A percentile compares a stretch with the other conserved stretches of the same genome.
These are phyloP conservation scores for Fusarium coicis DNA, from an alignment of 2,329 filamentous ascomycete genomes.

Conservation along the genomic window DNA sequence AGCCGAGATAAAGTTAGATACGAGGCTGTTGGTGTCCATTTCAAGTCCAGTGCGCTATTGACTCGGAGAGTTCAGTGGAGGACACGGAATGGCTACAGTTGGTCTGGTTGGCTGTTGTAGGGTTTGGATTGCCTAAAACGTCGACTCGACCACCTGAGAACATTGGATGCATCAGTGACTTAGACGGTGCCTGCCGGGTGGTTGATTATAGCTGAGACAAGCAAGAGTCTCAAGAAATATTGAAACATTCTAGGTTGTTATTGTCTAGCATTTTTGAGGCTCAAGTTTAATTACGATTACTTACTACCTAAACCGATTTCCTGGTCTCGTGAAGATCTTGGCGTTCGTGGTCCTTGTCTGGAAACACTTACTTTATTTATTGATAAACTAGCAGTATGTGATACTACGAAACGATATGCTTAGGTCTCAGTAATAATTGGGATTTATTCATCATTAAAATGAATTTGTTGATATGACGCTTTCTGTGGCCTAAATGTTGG, in stretches of 20 bases:
- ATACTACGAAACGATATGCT: background rate
- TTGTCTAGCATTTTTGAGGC: background rate
- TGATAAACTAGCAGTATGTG: background rate
- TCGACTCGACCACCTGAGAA: constrained; percentile 12
- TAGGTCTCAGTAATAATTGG: too few relatives aligned
- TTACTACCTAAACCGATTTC: background rate
- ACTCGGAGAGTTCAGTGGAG: constrained; percentile 3
- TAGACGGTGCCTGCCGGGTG: background rate
- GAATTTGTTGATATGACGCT: background rate
- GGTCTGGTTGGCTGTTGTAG: constrained; percentile 9
- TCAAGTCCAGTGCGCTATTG: background rate
- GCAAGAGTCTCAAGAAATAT: background rate
- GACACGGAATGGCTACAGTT: constrained; percentile 8
- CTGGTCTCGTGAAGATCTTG: constrained; percentile 1
- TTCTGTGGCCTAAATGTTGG: background rate
- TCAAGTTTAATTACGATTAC: background rate
- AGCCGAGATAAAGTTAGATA: background rate
- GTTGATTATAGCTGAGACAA: constrained; percentile 16
- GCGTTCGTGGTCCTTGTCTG: background rate
- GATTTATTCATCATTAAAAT: background rate
- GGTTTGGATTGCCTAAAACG: constrained; percentile 24
- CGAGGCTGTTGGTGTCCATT: background rate
- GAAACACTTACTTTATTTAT: constrained; percentile 16
- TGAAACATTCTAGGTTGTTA: background rate
- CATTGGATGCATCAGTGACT: background rate